phyloP scores from a whole-genome alignment of 345 rosid genomes.

The Heritiera littoralis region DNA sequence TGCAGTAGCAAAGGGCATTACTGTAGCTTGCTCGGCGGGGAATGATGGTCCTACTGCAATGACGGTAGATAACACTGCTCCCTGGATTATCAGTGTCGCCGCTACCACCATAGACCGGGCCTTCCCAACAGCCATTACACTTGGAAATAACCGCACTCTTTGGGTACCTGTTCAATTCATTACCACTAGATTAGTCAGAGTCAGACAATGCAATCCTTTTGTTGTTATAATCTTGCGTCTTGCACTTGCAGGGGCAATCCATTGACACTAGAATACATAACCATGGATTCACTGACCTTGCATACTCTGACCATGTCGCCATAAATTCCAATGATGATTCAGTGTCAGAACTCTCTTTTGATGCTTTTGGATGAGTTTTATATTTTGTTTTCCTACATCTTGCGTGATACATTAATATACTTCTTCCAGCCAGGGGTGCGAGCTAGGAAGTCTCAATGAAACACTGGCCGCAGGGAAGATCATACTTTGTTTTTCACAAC shows the following conservation, averaged over 20 bases:
- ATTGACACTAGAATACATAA: conserved; percentile 40
- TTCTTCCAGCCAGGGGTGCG: conserved; percentile 33
- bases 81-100: conserved; percentile 61
- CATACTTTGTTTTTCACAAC: conserved; percentile 40
- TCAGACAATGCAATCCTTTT: conserved; percentile 8
- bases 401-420: not conserved
- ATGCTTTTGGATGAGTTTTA: not conserved
- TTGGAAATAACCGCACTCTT: conserved; percentile 57
- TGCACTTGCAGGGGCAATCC: conserved; percentile 45
- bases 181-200: conserved; percentile 54
- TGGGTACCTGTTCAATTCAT: conserved; percentile 37
- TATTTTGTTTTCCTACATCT: not conserved
- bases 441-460: conserved; percentile 38
- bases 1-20: conserved; percentile 46
- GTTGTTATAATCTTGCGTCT: not conserved
- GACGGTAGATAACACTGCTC: conserved; percentile 53
- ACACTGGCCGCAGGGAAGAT: conserved; percentile 46
- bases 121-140: conserved; percentile 45
- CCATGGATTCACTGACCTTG: conserved; percentile 32
- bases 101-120: conserved; percentile 59
- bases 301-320: conserved; percentile 44
- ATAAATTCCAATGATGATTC: not conserved
- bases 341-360: conserved; percentile 24
- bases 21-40: conserved; percentile 55
- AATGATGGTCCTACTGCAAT: conserved; percentile 42